A percentile compares a stretch with the other conserved stretches of the same genome.
Conservation (phyloP, 495 filamentous ascomycete genomes). For the Penicillium canescens region DNA sequence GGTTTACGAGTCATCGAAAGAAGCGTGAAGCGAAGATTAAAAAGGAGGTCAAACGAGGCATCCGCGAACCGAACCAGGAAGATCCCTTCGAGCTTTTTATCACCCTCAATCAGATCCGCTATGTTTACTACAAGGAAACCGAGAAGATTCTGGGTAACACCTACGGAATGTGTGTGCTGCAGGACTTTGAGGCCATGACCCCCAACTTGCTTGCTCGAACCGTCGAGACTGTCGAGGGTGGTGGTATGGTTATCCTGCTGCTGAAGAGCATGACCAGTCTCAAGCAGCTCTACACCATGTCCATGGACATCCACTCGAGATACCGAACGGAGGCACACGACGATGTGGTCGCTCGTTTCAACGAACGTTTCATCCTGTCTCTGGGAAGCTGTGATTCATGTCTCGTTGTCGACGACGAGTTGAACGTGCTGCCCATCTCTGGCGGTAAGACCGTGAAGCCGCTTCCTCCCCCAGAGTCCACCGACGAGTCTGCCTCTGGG, state of each 20-base stretch:
- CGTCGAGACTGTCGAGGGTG: constrained; percentile 97
- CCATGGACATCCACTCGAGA: constrained; percentile 96
- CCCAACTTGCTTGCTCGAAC: constrained; percentile 94
- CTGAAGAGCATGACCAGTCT: constrained; percentile 96
- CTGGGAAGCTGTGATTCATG: constrained; percentile 92
- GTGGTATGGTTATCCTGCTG: constrained; percentile 85
- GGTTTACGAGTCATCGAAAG: constrained; percentile 93
- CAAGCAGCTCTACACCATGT: constrained; percentile 95
- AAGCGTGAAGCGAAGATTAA: constrained; percentile 98
- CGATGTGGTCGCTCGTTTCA: constrained; percentile 95
- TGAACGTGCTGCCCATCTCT: constrained; percentile 97
- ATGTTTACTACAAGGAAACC: constrained; percentile 99
- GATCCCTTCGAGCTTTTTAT: constrained; percentile 99
- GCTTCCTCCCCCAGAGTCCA: constrained; percentile 67
- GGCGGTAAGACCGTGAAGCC: constrained; percentile 91
- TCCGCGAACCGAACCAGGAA: constrained; percentile 90
- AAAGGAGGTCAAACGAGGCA: constrained; percentile 95
- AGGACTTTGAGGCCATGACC: constrained; percentile 97
- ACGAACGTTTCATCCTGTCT: constrained; percentile 95
- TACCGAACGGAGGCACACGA: constrained; percentile 96
- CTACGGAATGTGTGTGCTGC: constrained; percentile 97
- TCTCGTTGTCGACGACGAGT: constrained; percentile 94
- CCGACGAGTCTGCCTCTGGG: constrained; percentile 63
- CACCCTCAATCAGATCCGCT: constrained; percentile 93
- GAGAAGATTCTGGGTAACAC: constrained; percentile 99